Base-by-base conservation (phyloP, 169 alveolate genomes). In the Cryptosporidium parvum region DNA sequence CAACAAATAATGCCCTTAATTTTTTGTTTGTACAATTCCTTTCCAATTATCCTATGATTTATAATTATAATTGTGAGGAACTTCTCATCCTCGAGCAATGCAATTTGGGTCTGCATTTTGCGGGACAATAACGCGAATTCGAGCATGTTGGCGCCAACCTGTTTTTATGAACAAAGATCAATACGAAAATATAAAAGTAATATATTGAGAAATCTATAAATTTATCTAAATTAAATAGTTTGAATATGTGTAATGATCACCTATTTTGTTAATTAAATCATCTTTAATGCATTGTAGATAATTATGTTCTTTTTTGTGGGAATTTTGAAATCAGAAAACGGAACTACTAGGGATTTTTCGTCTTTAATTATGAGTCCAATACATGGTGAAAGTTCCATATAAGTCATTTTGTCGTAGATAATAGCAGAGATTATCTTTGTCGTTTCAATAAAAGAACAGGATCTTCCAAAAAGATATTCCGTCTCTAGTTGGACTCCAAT, bases 51-150 rank as follows among this genome's bases (percentile, higher is more conserved):
- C 84, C 62, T 69, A 18, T 51, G 7, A 45, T 69, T 65, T 65
- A 35, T n/a, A 23, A 45, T 69, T 16, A 2, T 53, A 56, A 52
- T 23, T 73, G 86, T 73, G 86, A 56, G 86, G 86, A 73, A 42
- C 86, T 56, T 58, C 59, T 73, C 86, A 73, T 56, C 86, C 86
- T 73, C 86, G 86, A 73, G 86, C 52, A 56, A 56, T 56, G 35
- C 44, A 58, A 51, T 73, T 73, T 26, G 52, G 52, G 52, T 65
- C 72, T 52, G 85, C 44, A 73, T 73, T 56, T n/a, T 44, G 86
- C 86, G 86, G 71, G 62, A 31, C 4, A 6, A 14, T 31, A 51
- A 72, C 71, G 48, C 86, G 86, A 59, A 58, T 21, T 59, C 69
- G 86, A 73, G 86, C 51, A 56, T 52, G 56, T 56, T 71, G 58